Evolutionary conservation across 805 yeast genomes (phyloP).

Genomic region (Priceomyces carsonii): DNA sequence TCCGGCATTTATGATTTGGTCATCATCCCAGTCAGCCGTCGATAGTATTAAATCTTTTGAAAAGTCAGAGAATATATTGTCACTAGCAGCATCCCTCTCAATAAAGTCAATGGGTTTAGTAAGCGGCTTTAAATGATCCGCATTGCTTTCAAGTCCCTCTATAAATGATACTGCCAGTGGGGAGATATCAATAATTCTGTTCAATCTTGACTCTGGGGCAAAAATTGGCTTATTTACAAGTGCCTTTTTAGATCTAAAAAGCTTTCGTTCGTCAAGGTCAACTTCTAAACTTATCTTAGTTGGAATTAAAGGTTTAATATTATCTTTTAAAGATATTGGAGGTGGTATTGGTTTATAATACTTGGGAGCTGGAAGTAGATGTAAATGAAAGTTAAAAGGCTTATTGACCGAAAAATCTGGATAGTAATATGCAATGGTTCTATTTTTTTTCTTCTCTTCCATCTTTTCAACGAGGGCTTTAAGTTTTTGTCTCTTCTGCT

Average conservation of each 20-base stretch:
- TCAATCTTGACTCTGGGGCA: slow-evolving; percentile 8
- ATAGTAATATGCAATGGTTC: slow-evolving; percentile 48
- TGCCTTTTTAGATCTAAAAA: slow-evolving; percentile 40
- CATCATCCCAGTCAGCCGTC: slow-evolving; percentile 79
- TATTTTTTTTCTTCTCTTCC: slow-evolving; percentile 25
- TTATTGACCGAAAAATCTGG: slow-evolving; percentile 61
- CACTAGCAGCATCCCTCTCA: slow-evolving; percentile 30
- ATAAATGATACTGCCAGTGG: slow-evolving; percentile 33
- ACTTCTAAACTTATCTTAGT: slow-evolving; percentile 60
- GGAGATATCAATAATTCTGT: slow-evolving; percentile 20
- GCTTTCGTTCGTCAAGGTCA: slow-evolving; percentile 58
- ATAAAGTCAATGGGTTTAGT: slow-evolving; percentile 32
- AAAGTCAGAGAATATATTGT: slow-evolving; percentile 41
- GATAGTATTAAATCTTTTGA: slow-evolving; percentile 63
- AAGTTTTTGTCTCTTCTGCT: slow-evolving; percentile 30
- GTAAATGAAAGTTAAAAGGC: slow-evolving; percentile 61
- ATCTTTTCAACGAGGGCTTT: slow-evolving; percentile 25
- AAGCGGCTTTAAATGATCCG: slow-evolving; percentile 13
- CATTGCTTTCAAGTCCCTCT: slow-evolving; percentile 22
- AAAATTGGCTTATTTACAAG: slow-evolving; percentile 4
- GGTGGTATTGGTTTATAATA: slow-evolving; percentile 57
- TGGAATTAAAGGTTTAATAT: slow-evolving; percentile 54
- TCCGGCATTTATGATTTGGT: slow-evolving; percentile 54
- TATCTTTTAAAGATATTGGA: slow-evolving; percentile 30
- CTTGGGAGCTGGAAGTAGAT: slow-evolving; percentile 64